Evolutionary conservation across 176 grass and related monocot species (phyloP).

Genomic region (Avena sativa): DNA sequence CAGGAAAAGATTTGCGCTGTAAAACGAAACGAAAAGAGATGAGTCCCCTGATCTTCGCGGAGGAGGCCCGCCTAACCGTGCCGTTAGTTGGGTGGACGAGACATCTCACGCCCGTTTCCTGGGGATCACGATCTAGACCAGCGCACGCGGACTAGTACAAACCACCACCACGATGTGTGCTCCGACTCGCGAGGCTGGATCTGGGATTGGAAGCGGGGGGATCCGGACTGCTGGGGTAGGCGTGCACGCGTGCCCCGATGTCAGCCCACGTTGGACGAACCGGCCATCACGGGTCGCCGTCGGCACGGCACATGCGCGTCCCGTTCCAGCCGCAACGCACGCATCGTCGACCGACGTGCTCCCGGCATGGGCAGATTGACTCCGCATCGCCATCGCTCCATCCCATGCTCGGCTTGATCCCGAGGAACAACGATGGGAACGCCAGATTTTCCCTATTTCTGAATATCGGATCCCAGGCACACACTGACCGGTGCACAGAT

Average conservation of each 20-base stretch:
- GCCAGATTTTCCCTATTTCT: no score
- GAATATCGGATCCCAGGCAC: no score
- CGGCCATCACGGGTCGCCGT: constrained; percentile 8
- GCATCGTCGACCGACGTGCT: not conserved
- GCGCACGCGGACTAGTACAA: not conserved
- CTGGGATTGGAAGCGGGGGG: not conserved
- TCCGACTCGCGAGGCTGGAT: constrained; percentile 29
- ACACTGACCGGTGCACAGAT: no score
- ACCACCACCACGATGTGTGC: not conserved
- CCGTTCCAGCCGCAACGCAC: not conserved
- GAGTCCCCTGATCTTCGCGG: no score
- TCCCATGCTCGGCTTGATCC: not conserved
- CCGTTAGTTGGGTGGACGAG: no score
- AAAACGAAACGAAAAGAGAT: no score
- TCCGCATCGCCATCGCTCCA: not conserved
- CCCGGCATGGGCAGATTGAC: not conserved
- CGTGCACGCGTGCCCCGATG: not conserved
- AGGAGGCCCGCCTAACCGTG: no score
- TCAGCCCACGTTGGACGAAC: not conserved
- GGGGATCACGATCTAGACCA: not conserved
- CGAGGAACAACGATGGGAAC: not conserved
- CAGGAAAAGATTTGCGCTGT: no score
- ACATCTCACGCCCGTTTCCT: not conserved
- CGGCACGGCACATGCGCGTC: not conserved
- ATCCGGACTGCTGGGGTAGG: not conserved